Percentiles rank a stretch among this genome's conserved stretches.
Conservation (phyloP, 108 stramenopile species). For the Nannochloropsis gaditana region DNA sequence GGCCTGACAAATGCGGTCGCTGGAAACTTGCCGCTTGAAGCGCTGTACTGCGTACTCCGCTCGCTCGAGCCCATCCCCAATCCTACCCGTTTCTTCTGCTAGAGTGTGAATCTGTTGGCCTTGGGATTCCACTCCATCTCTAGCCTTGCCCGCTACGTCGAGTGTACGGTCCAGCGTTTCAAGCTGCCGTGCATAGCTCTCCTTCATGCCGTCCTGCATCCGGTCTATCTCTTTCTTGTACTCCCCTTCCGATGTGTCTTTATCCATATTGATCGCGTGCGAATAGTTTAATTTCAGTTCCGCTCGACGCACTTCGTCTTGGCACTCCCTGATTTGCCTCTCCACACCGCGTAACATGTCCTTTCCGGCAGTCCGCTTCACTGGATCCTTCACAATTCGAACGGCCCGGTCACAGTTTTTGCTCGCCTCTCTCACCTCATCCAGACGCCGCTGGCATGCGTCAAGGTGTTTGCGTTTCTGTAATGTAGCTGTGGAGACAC, state of each 20-base stretch:
- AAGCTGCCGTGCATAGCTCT: background rate
- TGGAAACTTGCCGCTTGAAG: background rate
- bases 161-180: conserved; percentile 1
- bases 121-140: conserved; percentile 6
- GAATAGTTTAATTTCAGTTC: background rate
- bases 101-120: background rate
- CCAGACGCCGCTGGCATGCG: background rate
- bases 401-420: background rate
- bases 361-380: background rate
- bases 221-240: conserved; percentile 7
- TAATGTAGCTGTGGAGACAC: conserved; percentile 2
- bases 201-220: conserved; percentile 12
- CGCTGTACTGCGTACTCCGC: background rate
- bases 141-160: background rate
- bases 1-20: background rate
- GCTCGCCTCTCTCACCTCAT: background rate
- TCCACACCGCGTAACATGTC: background rate
- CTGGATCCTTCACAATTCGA: background rate
- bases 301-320: background rate
- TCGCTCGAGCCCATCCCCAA: conserved; percentile 12
- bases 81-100: background rate
- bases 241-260: background rate
- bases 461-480: conserved; percentile 11
- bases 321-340: background rate
- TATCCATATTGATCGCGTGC: background rate